These are phyloP conservation scores for Trichoderma brevicompactum DNA, from an alignment of 2,329 filamentous ascomycete species.

Conservation along the genomic window DNA sequence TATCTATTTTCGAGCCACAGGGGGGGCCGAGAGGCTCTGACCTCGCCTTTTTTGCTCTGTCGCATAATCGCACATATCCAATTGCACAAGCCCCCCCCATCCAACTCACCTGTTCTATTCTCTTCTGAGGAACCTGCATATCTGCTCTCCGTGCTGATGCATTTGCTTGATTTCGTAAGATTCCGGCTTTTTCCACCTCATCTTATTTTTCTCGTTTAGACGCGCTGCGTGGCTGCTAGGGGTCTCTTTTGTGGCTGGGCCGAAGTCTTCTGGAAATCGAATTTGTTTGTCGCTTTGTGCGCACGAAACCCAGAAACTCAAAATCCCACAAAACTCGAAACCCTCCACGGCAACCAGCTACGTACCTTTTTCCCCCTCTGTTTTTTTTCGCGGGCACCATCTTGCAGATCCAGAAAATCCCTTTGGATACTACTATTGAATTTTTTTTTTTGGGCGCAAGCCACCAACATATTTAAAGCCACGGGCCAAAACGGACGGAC, in stretches of 20 bases:
- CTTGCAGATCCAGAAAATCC: too few relatives aligned
- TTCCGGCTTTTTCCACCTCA: background rate
- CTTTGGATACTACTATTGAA: background rate
- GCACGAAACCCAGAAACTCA: background rate
- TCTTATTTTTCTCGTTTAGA: background rate
- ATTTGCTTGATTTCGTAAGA: too few relatives aligned
- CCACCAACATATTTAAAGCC: background rate
- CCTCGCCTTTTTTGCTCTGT: too few relatives aligned
- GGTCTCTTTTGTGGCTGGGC: background rate
- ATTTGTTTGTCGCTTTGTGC: background rate
- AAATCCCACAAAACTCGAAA: background rate
- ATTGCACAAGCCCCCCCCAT: too few relatives aligned
- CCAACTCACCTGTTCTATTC: too few relatives aligned
- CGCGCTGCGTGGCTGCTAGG: too few relatives aligned
- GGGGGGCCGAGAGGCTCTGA: too few relatives aligned
- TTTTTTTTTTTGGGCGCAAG: background rate
- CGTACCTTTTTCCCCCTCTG: background rate
- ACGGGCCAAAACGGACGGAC: background rate
- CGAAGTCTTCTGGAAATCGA: background rate
- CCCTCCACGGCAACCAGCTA: background rate
- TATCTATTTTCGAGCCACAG: conserved; percentile 20
- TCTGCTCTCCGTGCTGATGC: too few relatives aligned
- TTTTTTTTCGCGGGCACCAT: background rate
- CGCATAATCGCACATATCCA: too few relatives aligned
- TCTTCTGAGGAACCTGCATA: too few relatives aligned